Base-by-base conservation (phyloP, 2,329 filamentous ascomycete species). In the Dothistroma septosporum region DNA sequence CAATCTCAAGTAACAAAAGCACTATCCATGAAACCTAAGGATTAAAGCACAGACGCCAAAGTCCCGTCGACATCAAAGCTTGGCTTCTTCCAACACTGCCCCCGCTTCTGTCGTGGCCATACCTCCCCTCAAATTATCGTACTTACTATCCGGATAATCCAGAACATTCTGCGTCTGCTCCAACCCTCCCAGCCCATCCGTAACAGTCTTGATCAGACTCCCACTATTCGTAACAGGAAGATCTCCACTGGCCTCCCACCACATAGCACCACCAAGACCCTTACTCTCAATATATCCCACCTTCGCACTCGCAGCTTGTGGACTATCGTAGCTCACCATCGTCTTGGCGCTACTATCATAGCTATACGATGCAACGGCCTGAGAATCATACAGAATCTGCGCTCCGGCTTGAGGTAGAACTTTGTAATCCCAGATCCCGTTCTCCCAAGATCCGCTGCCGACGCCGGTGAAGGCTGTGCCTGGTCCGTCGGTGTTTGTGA, bases 181-280 rank as follows among this genome's bases (percentile, higher is more conserved):
- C 64, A 85, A 68, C 1, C 74, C 73, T 11, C 72, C 74, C 28
- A 80, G 61, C 14, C 73, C 71, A 28, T 71, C 67, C 14, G 76
- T 73, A 14, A 76, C 72, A 46, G 74, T 71, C 31, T 68, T 66
- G 50, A 81, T 91, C 70, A 97, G 73, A 68, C 89, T 93, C 0
- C 80, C 46, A 10, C 60, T 78, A 3, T 54, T 41, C 22, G 65
- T 63, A 11, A 74, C 75, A 0, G 86, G 87, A 70, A 86, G 87
- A 74, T 97, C 93, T 0, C 85, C 87, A 70, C 88, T 93, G 68
- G 86, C 90, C 78, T 97, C 92, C 90, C 90, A 95, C 91, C 91
- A 97, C 92, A 97, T 97, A 21, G 84, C 90, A n/a, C 93, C 93
- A 1, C 92, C 92, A 0, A 97, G 81, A 0, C 84, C 80, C 49